Conservation (phyloP, 768 basidiomycete species). For the Kwoniella europaea region DNA sequence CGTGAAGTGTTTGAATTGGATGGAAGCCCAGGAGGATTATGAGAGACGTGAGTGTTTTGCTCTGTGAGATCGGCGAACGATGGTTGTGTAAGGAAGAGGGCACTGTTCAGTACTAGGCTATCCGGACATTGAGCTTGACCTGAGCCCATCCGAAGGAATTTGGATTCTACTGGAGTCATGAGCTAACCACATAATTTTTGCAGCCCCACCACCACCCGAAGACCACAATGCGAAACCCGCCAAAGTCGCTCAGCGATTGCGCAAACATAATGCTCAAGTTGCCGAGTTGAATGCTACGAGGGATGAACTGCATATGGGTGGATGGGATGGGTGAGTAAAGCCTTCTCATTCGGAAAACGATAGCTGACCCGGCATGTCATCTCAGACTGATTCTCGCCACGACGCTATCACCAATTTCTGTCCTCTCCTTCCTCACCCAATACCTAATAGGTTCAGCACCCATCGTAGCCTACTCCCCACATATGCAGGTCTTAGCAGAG, state of each 20-base stretch:
- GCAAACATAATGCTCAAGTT: slow-evolving; percentile 76
- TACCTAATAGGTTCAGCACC: slow-evolving; percentile 84
- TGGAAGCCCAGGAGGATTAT: slow-evolving; percentile 78
- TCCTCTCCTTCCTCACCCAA: slow-evolving; percentile 73
- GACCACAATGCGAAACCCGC: slow-evolving; percentile 29
- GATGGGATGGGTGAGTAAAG: slow-evolving; percentile 78
- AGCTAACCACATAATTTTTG: not conserved
- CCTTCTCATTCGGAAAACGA: not conserved
- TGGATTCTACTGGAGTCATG: too few species aligned
- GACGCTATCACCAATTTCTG: slow-evolving; percentile 81
- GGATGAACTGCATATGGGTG: slow-evolving; percentile 81
- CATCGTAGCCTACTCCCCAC: slow-evolving; percentile 83
- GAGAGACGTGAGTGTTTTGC: slow-evolving; percentile 50
- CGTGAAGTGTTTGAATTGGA: slow-evolving; percentile 75
- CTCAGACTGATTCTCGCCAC: slow-evolving; percentile 76
- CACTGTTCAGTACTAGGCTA: too few species aligned
- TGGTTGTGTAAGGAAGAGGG: not conserved
- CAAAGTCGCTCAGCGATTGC: slow-evolving; percentile 36
- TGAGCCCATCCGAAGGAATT: too few species aligned
- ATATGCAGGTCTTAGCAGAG: slow-evolving; percentile 79
- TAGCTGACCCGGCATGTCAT: not conserved
- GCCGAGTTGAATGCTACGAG: slow-evolving; percentile 69
- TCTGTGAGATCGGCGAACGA: not conserved
- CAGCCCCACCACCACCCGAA: slow-evolving; percentile 48
- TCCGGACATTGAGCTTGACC: too few species aligned